Conservation (phyloP, 2,329 filamentous ascomycete species). For the Colletotrichum shisoi region DNA sequence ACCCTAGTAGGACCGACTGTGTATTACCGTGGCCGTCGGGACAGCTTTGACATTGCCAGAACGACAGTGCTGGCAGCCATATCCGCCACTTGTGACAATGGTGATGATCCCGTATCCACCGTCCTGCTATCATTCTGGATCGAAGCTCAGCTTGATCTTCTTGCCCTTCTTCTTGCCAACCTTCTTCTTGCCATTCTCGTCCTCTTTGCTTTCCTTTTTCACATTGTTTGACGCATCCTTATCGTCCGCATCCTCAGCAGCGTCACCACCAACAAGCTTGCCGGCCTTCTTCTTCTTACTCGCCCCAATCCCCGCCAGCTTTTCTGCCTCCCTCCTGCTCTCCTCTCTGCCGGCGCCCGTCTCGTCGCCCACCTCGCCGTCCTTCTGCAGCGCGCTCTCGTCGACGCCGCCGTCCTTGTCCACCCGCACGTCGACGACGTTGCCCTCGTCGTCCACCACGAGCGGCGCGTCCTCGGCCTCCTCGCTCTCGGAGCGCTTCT, state of each 20-base stretch:
- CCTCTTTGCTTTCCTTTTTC: slow-evolving; percentile 65
- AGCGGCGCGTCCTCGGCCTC: slow-evolving; percentile 80
- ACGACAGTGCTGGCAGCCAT: neutral
- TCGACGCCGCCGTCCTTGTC: slow-evolving; percentile 55
- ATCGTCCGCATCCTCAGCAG: slow-evolving; percentile 12
- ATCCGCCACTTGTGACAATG: neutral
- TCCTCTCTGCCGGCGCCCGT: slow-evolving; percentile 40
- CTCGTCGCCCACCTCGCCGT: slow-evolving; percentile 42
- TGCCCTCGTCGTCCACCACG: slow-evolving; percentile 76
- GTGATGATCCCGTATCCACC: slow-evolving; percentile 2
- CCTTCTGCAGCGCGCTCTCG: slow-evolving; percentile 43
- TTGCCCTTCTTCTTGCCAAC: slow-evolving; percentile 59
- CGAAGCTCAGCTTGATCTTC: slow-evolving; percentile 73
- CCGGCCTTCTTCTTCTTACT: slow-evolving; percentile 65
- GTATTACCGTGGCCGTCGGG: neutral
- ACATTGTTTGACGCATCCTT: neutral
- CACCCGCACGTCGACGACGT: slow-evolving; percentile 63
- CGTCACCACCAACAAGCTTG: slow-evolving; percentile 55
- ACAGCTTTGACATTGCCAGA: neutral
- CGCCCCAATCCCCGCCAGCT: slow-evolving; percentile 53
- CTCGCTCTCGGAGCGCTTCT: slow-evolving; percentile 67
- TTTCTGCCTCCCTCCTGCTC: slow-evolving; percentile 46
- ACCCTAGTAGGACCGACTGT: neutral
- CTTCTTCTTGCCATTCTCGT: slow-evolving; percentile 22
- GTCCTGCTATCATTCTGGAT: slow-evolving; percentile 38